Evolutionary conservation across 1,284 basidiomycete species (phyloP).

Genomic region (Mycena citricolor): DNA sequence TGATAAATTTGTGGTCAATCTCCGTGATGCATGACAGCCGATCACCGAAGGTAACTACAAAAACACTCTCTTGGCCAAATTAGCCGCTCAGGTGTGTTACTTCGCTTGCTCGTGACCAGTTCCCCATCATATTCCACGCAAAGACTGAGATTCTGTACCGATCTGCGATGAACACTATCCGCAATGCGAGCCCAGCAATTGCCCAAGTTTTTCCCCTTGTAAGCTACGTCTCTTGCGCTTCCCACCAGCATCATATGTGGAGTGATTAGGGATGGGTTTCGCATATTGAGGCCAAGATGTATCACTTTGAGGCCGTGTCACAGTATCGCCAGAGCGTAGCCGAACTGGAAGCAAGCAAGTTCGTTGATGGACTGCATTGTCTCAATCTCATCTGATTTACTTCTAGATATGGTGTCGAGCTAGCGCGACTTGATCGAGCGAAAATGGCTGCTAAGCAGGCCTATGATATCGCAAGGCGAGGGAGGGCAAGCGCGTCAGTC

Average conservation of each 20-base stretch:
- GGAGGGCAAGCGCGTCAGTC: slow-evolving; percentile 60
- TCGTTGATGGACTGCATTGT: slow-evolving; percentile 16
- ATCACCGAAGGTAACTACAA: slow-evolving; percentile 65
- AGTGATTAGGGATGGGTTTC: slow-evolving; percentile 71
- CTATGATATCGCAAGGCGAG: slow-evolving; percentile 67
- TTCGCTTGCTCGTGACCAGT: slow-evolving; percentile 5
- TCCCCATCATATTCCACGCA: slow-evolving; percentile 1
- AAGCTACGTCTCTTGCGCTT: slow-evolving; percentile 28
- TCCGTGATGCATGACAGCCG: too few relatives aligned
- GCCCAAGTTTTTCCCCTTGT: slow-evolving; percentile 56
- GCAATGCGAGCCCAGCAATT: slow-evolving; percentile 46
- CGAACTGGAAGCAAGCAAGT: slow-evolving; percentile 85
- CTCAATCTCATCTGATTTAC: slow-evolving; percentile 8
- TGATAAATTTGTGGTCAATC: slow-evolving; percentile 12
- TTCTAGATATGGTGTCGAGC: slow-evolving; percentile 79
- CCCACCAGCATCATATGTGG: not conserved
- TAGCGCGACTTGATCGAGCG: slow-evolving; percentile 73
- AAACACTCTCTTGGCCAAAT: slow-evolving; percentile 84
- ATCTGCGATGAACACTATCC: slow-evolving; percentile 51
- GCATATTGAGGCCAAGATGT: slow-evolving; percentile 81
- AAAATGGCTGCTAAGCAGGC: slow-evolving; percentile 72
- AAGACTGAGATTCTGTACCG: slow-evolving; percentile 73
- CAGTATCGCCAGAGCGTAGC: slow-evolving; percentile 90
- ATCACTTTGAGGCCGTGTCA: slow-evolving; percentile 89
- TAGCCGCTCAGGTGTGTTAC: slow-evolving; percentile 66